Base-by-base conservation (phyloP, 2,329 filamentous ascomycete genomes). In the Colletotrichum noveboracense region DNA sequence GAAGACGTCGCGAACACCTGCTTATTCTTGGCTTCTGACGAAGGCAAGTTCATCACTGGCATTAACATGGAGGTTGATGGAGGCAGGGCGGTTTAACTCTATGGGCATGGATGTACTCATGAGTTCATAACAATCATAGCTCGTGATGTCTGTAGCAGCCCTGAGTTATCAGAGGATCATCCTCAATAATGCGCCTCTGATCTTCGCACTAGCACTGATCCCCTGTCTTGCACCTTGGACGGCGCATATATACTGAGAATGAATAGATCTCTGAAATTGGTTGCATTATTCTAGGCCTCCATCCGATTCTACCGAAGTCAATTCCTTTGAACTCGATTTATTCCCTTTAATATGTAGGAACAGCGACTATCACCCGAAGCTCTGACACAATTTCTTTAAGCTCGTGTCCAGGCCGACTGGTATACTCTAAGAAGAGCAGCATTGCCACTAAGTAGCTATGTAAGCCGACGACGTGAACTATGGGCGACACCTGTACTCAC, bases 11-110 rank as follows among this genome's bases (percentile, higher is more conserved):
- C 92, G 4, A 94, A 94, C 79, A 93, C 93, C 30, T 92, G 91
- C 76, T 88, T 93, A 21, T 96, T 93, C 81, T 82, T 96, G 61
- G 93, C 92, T 3, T 94, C 92, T 75, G 92, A 95, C 32, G 94
- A 95, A 80, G 92, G 92, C 0, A 88, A 86, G 5, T 95, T 95
- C 79, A 90, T 96, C 77, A 95, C 93, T 0, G 94, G 94, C 1
- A 88, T 93, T n/a, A 93, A 94, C 77, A 85, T 95, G 76, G 90
- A 94, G 69, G 90, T 77, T 5, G 73, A 75, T 60, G 73, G 73
- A 10, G 73, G 73, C 5, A 66, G 73, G 43, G 73, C 73, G 2
- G 56, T 75, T 18, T 75, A 55, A 72, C 12, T 62, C 2, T 12
- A 36, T 52, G n/a, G n/a, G 43, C 2, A 24, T 52, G 43, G 2